Percentiles rank a stretch among this genome's conserved stretches.
Conservation (phyloP, 345 rosid species). For the Jatropha curcas region DNA sequence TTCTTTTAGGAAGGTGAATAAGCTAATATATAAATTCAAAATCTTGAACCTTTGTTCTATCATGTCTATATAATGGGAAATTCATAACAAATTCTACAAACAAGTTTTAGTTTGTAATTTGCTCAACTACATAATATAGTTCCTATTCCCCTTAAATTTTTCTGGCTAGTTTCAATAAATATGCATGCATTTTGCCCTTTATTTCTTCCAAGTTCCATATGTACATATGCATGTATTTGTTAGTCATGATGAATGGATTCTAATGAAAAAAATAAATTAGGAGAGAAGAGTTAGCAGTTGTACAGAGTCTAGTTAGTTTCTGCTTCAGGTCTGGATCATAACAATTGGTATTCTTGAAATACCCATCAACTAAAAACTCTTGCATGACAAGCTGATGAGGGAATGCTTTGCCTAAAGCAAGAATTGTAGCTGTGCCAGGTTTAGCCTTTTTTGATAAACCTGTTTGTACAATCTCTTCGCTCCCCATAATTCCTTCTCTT, state of each 20-base stretch:
- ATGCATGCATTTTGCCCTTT: too few species aligned
- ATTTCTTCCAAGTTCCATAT: neutral
- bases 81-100: too few species aligned
- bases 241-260: neutral
- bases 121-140: neutral
- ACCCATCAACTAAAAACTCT: conserved; percentile 88
- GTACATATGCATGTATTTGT: neutral
- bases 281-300: conserved; percentile 15
- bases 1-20: neutral
- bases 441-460: conserved; percentile 35
- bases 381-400: conserved; percentile 98
- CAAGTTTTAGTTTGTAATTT: too few species aligned
- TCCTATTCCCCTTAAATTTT: neutral
- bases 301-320: conserved; percentile 90
- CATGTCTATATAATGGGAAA: too few species aligned
- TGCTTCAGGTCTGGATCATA: conserved; percentile 85
- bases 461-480: conserved; percentile 35
- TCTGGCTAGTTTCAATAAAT: neutral
- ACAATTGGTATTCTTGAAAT: conserved; percentile 85
- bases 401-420: conserved; percentile 89
- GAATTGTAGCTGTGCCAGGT: conserved; percentile 75
- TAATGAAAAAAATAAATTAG: conserved; percentile 3
- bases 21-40: neutral
- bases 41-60: too few species aligned
- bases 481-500: conserved; percentile 49